Conservation (phyloP, 2,329 filamentous ascomycete genomes). For the Arthrobotrys musiformis region DNA sequence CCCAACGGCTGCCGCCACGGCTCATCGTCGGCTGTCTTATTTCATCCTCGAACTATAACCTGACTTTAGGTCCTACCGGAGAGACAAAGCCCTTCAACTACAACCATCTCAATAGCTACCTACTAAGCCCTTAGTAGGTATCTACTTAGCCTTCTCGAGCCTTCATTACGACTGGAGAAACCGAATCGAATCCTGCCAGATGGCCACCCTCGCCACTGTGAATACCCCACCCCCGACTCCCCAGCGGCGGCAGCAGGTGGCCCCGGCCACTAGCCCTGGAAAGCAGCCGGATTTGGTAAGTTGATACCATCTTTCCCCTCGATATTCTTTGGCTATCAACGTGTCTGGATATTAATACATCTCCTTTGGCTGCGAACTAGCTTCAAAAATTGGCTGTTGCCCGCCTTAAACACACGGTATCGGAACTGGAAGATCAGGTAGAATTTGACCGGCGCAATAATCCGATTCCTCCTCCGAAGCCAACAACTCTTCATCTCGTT, state of each 20-base stretch:
- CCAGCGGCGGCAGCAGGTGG: conserved; percentile 9
- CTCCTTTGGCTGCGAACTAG: too few relatives aligned
- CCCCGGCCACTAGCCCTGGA: conserved; percentile 19
- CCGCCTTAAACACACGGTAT: conserved; percentile 59
- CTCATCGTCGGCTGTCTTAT: not conserved
- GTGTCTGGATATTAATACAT: not conserved
- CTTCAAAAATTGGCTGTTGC: conserved; percentile 59
- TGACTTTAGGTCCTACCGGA: not conserved
- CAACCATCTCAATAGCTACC: not conserved
- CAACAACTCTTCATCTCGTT: conserved; percentile 67
- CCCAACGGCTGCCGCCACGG: not conserved
- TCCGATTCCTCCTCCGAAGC: conserved; percentile 57
- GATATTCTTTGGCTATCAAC: not conserved
- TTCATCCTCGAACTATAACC: not conserved
- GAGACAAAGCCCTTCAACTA: not conserved
- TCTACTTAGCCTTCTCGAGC: not conserved
- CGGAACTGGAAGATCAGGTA: conserved; percentile 58
- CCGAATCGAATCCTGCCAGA: not conserved
- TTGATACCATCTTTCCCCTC: not conserved
- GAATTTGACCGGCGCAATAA: conserved; percentile 58
- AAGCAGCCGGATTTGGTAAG: conserved; percentile 44
- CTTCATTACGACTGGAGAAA: not conserved
- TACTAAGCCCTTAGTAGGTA: not conserved
- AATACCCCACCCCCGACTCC: conserved; percentile 48
- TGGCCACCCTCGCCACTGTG: conserved; percentile 33